These are phyloP conservation scores for Boletus rubroflammeus DNA, from an alignment of 768 basidiomycete genomes.

Conservation along the genomic window DNA sequence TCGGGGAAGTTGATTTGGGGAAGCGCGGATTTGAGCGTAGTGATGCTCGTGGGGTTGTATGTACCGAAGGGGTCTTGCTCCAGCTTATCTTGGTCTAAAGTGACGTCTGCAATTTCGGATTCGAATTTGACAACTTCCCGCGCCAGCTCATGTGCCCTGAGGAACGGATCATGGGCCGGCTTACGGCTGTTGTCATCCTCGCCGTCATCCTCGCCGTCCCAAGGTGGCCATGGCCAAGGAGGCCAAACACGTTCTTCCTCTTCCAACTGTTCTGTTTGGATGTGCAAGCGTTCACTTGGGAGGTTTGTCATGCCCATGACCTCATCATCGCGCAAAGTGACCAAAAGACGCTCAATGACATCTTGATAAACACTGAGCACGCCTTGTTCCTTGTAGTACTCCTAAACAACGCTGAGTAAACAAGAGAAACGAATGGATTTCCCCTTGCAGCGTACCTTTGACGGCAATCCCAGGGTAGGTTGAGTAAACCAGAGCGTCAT, in stretches of 20 bases:
- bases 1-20: constrained; percentile 76
- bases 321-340: constrained; percentile 49
- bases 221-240: constrained; percentile 85
- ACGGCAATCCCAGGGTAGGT: constrained; percentile 74
- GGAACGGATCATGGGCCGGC: constrained; percentile 29
- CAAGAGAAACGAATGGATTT: not conserved
- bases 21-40: constrained; percentile 63
- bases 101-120: constrained; percentile 68
- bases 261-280: constrained; percentile 40
- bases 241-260: constrained; percentile 52
- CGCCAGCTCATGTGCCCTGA: constrained; percentile 61
- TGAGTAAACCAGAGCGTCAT: constrained; percentile 89
- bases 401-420: constrained; percentile 39
- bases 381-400: constrained; percentile 81
- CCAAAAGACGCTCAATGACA: constrained; percentile 65
- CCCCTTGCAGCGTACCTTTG: constrained; percentile 53
- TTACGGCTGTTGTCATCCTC: constrained; percentile 39
- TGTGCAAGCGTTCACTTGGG: constrained; percentile 17
- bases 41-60: constrained; percentile 79
- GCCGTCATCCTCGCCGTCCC: constrained; percentile 62
- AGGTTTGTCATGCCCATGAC: constrained; percentile 14
- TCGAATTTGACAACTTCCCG: constrained; percentile 76
- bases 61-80: constrained; percentile 79
- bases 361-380: constrained; percentile 67
- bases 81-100: constrained; percentile 74